Evolutionary conservation across 169 alveolate genomes (phyloP).

Genomic region (Plasmodium billcollinsi): DNA sequence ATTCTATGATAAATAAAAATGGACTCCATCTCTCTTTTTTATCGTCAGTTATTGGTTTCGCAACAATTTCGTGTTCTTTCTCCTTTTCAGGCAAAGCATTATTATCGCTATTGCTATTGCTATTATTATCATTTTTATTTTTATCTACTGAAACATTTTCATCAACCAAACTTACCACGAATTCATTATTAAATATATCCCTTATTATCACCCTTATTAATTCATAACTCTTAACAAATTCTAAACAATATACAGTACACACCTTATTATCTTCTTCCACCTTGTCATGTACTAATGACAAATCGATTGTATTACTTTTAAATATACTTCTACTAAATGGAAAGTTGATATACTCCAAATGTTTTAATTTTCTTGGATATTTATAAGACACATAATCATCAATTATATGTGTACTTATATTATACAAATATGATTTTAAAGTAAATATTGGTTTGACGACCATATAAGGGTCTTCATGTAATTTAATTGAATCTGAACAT

Average conservation of each 20-base stretch:
- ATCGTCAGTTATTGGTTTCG: no score
- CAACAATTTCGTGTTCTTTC: neutral
- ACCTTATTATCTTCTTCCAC: neutral
- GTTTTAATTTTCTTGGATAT: constrained; percentile 23
- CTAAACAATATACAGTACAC: constrained; percentile 7
- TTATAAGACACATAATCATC: constrained; percentile 39
- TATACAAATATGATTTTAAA: constrained; percentile 13
- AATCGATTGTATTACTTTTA: constrained; percentile 11
- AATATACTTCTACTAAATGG: constrained; percentile 27
- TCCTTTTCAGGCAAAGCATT: neutral
- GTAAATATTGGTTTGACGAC: constrained; percentile 50
- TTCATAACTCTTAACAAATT: neutral
- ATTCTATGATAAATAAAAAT: no score
- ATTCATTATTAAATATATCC: constrained; percentile 35
- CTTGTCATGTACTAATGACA: neutral
- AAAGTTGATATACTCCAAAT: constrained; percentile 13
- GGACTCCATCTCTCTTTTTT: no score
- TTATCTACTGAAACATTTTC: neutral
- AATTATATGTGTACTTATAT: neutral
- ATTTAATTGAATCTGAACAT: neutral
- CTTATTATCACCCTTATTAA: constrained; percentile 15
- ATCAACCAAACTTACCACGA: neutral
- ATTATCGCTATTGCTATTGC: neutral
- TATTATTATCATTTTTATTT: neutral
- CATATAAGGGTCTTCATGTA: constrained; percentile 24